These are phyloP conservation scores for Xylaria sp. DNA, from an alignment of 2,329 filamentous ascomycete species.

Conservation along the genomic window DNA sequence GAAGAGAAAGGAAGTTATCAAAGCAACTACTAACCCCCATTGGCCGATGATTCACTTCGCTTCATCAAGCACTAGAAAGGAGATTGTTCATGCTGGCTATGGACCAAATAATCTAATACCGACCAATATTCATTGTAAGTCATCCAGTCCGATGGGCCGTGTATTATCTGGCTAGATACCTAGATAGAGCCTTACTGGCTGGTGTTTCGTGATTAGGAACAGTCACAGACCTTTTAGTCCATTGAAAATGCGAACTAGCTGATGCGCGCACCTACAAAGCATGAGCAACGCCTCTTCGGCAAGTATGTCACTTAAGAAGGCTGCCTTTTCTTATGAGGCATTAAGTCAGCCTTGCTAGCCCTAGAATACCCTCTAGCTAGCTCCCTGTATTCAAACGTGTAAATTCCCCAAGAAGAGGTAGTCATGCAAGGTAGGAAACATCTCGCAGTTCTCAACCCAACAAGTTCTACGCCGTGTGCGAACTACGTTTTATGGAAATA, in stretches of 20 bases:
- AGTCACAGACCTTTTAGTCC: too few species aligned
- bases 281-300: background rate
- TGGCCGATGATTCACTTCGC: background rate
- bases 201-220: too few species aligned
- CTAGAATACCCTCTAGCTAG: too few species aligned
- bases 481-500: too few species aligned
- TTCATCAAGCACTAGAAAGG: background rate
- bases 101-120: background rate
- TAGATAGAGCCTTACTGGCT: too few species aligned
- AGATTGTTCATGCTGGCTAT: background rate
- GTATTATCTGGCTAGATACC: background rate
- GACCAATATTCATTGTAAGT: constrained; percentile 11
- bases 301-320: background rate
- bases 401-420: too few species aligned
- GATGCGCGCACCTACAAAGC: constrained; percentile 1
- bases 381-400: too few species aligned
- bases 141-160: background rate
- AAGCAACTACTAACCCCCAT: background rate
- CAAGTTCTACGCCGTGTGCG: too few species aligned
- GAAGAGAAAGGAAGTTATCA: constrained; percentile 57
- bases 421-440: too few species aligned
- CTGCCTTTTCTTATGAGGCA: background rate
- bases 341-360: background rate
- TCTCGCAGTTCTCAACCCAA: too few species aligned
- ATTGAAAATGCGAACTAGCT: background rate